Evolutionary conservation across 345 rosid genomes (phyloP).

Genomic region (Arabidopsis thaliana): TAIR10.1 NC_003071.7:16956501-16957000

Average conservation of each 20-base stretch:
- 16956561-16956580: constrained; percentile 30
- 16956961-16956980: constrained; percentile 44
- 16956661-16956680: constrained; percentile 77
- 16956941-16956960: constrained; percentile 44
- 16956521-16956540: constrained; percentile 74
- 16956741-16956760: constrained; percentile 80
- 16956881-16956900: constrained; percentile 14
- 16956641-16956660: constrained; percentile 85
- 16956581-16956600: constrained; percentile 46
- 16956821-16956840: constrained; percentile 30
- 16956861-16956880: constrained; percentile 54
- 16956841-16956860: constrained; percentile 39
- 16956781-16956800: constrained; percentile 45
- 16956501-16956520: constrained; percentile 80
- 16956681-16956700: constrained; percentile 76
- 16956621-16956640: constrained; percentile 59
- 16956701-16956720: constrained; percentile 61
- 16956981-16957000: constrained; percentile 37
- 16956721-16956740: constrained; percentile 74
- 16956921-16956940: constrained; percentile 46
- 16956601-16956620: constrained; percentile 51
- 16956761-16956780: constrained; percentile 78
- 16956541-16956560: constrained; percentile 26
- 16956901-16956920: constrained; percentile 28
- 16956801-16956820: constrained; percentile 31